Evolutionary conservation across 768 basidiomycete species (phyloP).

Genomic region (Panus rudis): DNA sequence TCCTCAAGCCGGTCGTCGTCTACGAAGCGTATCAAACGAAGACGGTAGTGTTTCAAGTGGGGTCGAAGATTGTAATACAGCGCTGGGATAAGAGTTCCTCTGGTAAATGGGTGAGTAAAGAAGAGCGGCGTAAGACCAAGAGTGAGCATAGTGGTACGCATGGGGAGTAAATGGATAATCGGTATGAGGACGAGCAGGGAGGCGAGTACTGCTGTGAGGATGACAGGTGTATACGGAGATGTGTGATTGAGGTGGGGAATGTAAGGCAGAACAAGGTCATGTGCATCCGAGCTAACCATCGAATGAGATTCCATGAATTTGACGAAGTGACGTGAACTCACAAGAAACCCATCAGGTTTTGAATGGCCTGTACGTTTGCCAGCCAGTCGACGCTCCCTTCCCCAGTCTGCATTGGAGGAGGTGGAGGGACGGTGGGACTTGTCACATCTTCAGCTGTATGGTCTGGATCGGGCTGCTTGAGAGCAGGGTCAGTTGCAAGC

Average conservation of each 20-base stretch:
- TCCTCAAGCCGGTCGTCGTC: conserved; percentile 66
- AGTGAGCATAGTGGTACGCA: conserved; percentile 41
- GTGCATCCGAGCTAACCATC: conserved; percentile 47
- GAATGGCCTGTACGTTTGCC: conserved; percentile 82
- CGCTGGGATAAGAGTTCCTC: conserved; percentile 21
- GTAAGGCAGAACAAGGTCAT: conserved; percentile 48
- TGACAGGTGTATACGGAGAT: conserved; percentile 45
- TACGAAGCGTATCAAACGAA: conserved; percentile 28
- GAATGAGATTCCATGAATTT: neutral
- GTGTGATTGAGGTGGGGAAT: conserved; percentile 42
- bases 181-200: conserved; percentile 31
- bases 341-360: conserved; percentile 85
- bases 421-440: conserved; percentile 18
- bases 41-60: conserved; percentile 9
- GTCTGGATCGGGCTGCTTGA: conserved; percentile 7
- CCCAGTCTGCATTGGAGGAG: conserved; percentile 30
- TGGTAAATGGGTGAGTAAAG: conserved; percentile 44
- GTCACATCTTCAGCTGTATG: conserved; percentile 4
- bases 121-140: conserved; percentile 45
- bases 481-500: conserved; percentile 54
- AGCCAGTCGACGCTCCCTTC: conserved; percentile 78
- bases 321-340: conserved; percentile 32
- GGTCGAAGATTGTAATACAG: conserved; percentile 20
- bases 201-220: conserved; percentile 43
- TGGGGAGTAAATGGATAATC: conserved; percentile 26